A percentile compares a stretch with the other conserved stretches of the same genome.
Conservation (phyloP, 371 early-diverging fungal species). For the Gilbertella persicaria region DNA sequence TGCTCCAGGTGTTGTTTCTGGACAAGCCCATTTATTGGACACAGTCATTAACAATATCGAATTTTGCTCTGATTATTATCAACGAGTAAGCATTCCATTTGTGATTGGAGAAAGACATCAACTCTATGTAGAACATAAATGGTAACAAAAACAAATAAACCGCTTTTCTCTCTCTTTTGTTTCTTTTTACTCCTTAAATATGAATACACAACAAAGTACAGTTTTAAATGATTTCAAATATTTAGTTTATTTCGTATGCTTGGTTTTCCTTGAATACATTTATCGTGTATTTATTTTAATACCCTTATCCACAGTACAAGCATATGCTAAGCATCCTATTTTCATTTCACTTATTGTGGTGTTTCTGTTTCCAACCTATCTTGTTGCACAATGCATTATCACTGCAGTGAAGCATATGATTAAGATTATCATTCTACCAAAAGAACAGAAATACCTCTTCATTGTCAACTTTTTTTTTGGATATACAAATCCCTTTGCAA, state of each 20-base stretch:
- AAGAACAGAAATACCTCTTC: neutral
- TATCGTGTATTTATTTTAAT: constrained; percentile 16
- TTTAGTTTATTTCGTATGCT: constrained; percentile 9
- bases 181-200: neutral
- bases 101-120: constrained; percentile 33
- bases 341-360: constrained; percentile 10
- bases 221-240: constrained; percentile 1
- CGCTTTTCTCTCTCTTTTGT: neutral
- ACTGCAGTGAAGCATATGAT: neutral
- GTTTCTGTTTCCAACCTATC: constrained; percentile 19
- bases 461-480: constrained; percentile 3
- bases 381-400: constrained; percentile 5
- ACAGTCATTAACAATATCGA: constrained; percentile 66
- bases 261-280: constrained; percentile 10
- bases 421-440: neutral
- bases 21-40: constrained; percentile 77
- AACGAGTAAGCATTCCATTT: constrained; percentile 38
- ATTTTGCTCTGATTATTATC: constrained; percentile 37
- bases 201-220: neutral
- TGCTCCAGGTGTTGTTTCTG: constrained; percentile 64
- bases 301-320: constrained; percentile 13
- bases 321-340: constrained; percentile 17
- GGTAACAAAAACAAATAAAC: constrained; percentile 2
- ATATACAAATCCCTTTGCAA: neutral
- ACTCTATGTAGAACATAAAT: constrained; percentile 9